phyloP scores from a whole-genome alignment of 73 alveolate genomes.

The Paramecium pentaurelia region DNA sequence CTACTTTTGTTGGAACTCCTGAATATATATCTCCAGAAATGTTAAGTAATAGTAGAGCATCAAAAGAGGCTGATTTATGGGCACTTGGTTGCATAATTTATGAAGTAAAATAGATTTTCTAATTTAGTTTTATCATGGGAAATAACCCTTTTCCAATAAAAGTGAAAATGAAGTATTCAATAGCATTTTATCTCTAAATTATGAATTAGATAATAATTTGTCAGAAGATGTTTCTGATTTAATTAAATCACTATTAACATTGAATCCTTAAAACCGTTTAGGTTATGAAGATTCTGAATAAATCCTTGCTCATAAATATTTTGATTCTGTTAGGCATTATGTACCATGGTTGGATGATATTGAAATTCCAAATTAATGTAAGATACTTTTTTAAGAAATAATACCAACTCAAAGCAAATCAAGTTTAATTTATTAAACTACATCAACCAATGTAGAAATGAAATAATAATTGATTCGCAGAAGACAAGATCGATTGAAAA shows the following conservation, averaged over 20 bases:
- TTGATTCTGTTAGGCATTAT: not conserved
- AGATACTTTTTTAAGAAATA: not conserved
- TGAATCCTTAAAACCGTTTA: not conserved
- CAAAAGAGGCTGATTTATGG: slow-evolving; percentile 78
- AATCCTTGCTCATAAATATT: not conserved
- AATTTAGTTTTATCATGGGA: slow-evolving; percentile 16
- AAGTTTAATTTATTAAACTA: not conserved
- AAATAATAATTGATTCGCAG: not conserved
- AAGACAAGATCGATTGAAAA: not conserved
- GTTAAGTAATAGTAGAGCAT: slow-evolving; percentile 73
- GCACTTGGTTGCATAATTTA: slow-evolving; percentile 70
- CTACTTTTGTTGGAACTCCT: slow-evolving; percentile 88
- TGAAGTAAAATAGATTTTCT: slow-evolving; percentile 57
- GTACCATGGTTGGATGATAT: not conserved
- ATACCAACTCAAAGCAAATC: not conserved
- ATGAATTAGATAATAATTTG: not conserved
- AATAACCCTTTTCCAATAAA: not conserved
- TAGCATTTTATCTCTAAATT: not conserved
- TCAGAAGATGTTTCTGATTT: not conserved
- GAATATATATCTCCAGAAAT: slow-evolving; percentile 94
- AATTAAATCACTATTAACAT: not conserved
- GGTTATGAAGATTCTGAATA: not conserved
- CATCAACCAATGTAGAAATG: slow-evolving; percentile 3
- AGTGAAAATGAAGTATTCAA: not conserved
- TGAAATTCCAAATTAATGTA: not conserved